phyloP scores from a whole-genome alignment of 768 basidiomycete genomes.

The Roridomyces roridus region DNA sequence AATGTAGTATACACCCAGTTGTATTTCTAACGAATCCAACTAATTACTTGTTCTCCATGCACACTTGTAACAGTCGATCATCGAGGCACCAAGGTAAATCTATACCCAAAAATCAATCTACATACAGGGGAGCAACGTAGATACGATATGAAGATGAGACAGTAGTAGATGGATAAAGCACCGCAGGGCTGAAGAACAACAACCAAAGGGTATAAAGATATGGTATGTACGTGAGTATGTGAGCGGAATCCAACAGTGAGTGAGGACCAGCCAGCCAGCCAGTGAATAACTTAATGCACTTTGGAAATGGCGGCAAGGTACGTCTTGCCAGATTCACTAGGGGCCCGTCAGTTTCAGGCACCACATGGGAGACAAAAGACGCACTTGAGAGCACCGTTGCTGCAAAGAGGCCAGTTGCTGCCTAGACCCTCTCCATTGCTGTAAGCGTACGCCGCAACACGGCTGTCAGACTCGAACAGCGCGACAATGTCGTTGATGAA shows the following conservation, averaged over 20 bases:
- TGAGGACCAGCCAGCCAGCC: constrained; percentile 17
- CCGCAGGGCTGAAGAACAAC: neutral
- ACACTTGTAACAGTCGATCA: no score
- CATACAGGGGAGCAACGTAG: no score
- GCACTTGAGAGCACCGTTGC: constrained; percentile 4
- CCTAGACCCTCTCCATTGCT: constrained; percentile 55
- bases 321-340: constrained; percentile 18
- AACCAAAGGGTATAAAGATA: neutral
- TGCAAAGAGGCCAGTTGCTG: neutral
- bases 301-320: constrained; percentile 24
- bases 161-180: neutral
- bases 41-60: no score
- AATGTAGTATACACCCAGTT: no score
- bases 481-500: constrained; percentile 47
- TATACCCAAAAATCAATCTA: no score
- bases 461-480: constrained; percentile 42
- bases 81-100: no score
- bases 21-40: no score
- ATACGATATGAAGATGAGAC: no score
- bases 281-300: constrained; percentile 11
- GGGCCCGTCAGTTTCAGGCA: neutral
- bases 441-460: constrained; percentile 52
- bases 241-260: neutral
- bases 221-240: neutral
- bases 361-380: constrained; percentile 8